Evolutionary conservation across 805 yeast species (phyloP).

Genomic region (Saccharomyces kudriavzevii): DNA sequence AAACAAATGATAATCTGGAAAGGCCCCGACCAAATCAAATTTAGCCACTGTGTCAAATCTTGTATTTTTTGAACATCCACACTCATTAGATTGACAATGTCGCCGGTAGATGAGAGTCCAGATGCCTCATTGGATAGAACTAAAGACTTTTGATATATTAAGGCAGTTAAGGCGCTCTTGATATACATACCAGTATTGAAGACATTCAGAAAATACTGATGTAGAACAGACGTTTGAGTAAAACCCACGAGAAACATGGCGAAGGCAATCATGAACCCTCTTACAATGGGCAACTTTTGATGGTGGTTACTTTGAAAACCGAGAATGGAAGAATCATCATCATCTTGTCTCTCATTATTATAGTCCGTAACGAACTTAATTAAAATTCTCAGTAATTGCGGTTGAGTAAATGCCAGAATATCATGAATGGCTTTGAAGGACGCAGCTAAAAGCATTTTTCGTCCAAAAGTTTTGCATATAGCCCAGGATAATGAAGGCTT

Average conservation of each 20-base stretch:
- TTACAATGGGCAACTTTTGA: constrained; percentile 53
- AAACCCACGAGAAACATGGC: constrained; percentile 71
- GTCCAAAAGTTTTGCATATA: constrained; percentile 64
- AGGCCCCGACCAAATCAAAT: constrained; percentile 88
- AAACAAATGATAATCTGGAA: constrained; percentile 77
- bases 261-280: constrained; percentile 66
- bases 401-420: constrained; percentile 75
- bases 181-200: constrained; percentile 73
- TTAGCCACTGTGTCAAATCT: constrained; percentile 70
- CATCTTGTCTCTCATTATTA: constrained; percentile 27
- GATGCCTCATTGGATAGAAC: constrained; percentile 65
- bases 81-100: constrained; percentile 88
- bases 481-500: constrained; percentile 50
- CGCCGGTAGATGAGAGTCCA: constrained; percentile 74
- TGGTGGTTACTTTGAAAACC: constrained; percentile 8
- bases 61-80: constrained; percentile 87
- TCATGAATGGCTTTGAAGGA: constrained; percentile 68
- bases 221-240: constrained; percentile 68
- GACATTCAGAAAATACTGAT: constrained; percentile 69
- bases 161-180: constrained; percentile 58
- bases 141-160: constrained; percentile 61
- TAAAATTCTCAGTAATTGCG: constrained; percentile 64
- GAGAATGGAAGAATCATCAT: not conserved
- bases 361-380: constrained; percentile 50
- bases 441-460: constrained; percentile 62